Conservation (phyloP, 805 yeast genomes). For the Kazachstania martiniae region DNA sequence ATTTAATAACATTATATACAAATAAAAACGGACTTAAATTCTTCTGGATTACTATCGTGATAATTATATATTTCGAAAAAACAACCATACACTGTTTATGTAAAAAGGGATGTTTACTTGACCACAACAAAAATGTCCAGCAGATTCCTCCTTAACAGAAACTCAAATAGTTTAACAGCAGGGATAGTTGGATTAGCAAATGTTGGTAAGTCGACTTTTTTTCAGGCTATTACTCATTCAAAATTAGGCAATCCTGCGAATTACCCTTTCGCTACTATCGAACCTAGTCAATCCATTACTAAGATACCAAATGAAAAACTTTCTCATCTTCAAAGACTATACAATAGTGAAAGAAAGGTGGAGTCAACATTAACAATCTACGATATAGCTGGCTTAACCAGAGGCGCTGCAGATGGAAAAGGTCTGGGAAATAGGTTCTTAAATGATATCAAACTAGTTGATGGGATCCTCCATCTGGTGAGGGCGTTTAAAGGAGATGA, state of each 20-base stretch:
- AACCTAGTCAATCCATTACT: constrained; percentile 65
- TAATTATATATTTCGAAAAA: neutral
- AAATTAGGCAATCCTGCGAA: constrained; percentile 95
- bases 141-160: constrained; percentile 63
- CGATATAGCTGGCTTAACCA: constrained; percentile 76
- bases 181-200: constrained; percentile 95
- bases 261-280: constrained; percentile 92
- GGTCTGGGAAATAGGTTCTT: constrained; percentile 77
- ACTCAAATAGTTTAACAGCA: constrained; percentile 57
- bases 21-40: neutral
- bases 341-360: constrained; percentile 50
- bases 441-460: constrained; percentile 68
- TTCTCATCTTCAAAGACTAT: constrained; percentile 42
- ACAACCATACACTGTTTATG: neutral
- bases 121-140: neutral
- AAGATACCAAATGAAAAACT: constrained; percentile 58
- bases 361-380: constrained; percentile 62
- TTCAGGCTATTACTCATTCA: constrained; percentile 91
- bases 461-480: constrained; percentile 71
- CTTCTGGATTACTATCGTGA: too few species aligned
- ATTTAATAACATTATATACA: constrained; percentile 16
- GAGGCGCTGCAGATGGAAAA: constrained; percentile 76
- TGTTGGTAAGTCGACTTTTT: constrained; percentile 94
- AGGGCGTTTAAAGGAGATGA: constrained; percentile 69
- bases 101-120: too few species aligned